Percentiles rank a stretch among this genome's conserved stretches.
These are phyloP conservation scores for Clitocybe nebularis DNA, from an alignment of 1,284 basidiomycete species.

Conservation along the genomic window DNA sequence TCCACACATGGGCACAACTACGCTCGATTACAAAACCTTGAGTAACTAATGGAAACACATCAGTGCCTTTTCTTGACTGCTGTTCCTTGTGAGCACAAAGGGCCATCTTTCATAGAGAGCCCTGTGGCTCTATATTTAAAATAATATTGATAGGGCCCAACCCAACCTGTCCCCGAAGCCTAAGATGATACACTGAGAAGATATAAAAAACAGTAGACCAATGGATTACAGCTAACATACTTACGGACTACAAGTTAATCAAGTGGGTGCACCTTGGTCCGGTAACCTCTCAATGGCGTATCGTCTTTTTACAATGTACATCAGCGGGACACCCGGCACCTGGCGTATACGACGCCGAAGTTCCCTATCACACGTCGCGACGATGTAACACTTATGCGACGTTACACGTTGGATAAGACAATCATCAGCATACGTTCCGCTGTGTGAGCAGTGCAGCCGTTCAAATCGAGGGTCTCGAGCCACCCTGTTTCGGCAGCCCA, in stretches of 20 bases:
- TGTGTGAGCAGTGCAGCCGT: conserved; percentile 86
- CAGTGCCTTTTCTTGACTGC: no score
- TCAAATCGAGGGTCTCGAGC: conserved; percentile 98
- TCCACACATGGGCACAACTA: no score
- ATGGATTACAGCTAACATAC: not conserved
- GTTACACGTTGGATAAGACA: conserved; percentile 95
- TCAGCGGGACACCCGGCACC: conserved; percentile 90
- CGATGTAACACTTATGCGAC: conserved; percentile 94
- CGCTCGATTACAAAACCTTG: no score
- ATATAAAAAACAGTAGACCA: no score
- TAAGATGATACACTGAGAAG: no score
- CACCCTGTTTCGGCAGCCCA: conserved; percentile 59
- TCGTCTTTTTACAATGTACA: conserved; percentile 90
- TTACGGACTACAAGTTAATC: conserved; percentile 1
- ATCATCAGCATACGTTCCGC: conserved; percentile 97
- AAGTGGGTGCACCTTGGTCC: conserved; percentile 79
- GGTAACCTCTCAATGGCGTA: conserved; percentile 94
- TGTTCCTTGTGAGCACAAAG: no score
- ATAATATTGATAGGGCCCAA: no score
- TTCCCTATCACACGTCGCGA: conserved; percentile 97
- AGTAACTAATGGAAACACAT: no score
- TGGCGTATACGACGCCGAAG: conserved; percentile 89
- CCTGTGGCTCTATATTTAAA: no score
- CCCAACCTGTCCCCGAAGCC: no score
- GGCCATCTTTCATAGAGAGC: no score